A percentile compares a stretch with the other conserved stretches of the same genome.
Conservation (phyloP, 768 basidiomycete genomes). For the Leccinum imitatum region DNA sequence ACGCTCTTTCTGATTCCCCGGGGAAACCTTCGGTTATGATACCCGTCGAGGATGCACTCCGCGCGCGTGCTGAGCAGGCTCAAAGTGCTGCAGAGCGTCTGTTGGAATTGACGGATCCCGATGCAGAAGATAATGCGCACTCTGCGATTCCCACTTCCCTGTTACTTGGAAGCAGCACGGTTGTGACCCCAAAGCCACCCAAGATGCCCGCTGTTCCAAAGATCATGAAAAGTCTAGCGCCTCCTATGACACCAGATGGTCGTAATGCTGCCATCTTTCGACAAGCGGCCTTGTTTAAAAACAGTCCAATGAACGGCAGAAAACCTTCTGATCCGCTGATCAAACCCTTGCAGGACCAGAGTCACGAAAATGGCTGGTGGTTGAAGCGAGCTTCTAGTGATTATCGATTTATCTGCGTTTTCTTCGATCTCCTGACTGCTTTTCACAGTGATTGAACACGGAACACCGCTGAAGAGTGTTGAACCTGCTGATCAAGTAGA, state of each 20-base stretch:
- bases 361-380: slow-evolving; percentile 84
- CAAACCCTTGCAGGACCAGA: slow-evolving; percentile 65
- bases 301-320: slow-evolving; percentile 68
- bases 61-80: slow-evolving; percentile 88
- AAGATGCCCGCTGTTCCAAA: slow-evolving; percentile 38
- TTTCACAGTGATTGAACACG: slow-evolving; percentile 42
- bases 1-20: slow-evolving; percentile 58
- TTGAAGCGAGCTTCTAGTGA: slow-evolving; percentile 68
- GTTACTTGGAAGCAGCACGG: slow-evolving; percentile 42
- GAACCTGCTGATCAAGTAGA: slow-evolving; percentile 41
- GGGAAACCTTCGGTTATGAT: slow-evolving; percentile 44
- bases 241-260: slow-evolving; percentile 67
- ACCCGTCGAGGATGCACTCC: slow-evolving; percentile 79
- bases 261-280: slow-evolving; percentile 59
- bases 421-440: slow-evolving; percentile 10
- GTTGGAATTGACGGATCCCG: slow-evolving; percentile 81
- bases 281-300: slow-evolving; percentile 75
- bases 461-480: slow-evolving; percentile 42
- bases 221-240: slow-evolving; percentile 28
- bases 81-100: slow-evolving; percentile 89
- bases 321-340: slow-evolving; percentile 57
- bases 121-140: slow-evolving; percentile 55
- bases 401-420: slow-evolving; percentile 27
- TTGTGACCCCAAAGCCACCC: slow-evolving; percentile 37
- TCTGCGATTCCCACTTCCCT: slow-evolving; percentile 58